A percentile compares a stretch with the other conserved stretches of the same genome.
Conservation (phyloP, 495 filamentous ascomycete species). For the Jackrogersella minutella region DNA sequence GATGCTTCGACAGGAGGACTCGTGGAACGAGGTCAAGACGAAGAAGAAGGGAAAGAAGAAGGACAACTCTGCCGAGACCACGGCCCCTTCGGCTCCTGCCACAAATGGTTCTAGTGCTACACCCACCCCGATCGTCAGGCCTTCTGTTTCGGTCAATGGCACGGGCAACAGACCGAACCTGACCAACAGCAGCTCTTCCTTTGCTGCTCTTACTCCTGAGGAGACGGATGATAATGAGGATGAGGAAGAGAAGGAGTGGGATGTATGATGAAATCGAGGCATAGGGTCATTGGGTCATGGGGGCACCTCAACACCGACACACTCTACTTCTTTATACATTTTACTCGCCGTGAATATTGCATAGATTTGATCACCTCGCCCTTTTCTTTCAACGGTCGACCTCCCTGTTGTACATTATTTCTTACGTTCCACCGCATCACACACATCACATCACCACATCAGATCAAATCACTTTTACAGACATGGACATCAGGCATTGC, state of each 20-base stretch:
- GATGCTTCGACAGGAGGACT: constrained; percentile 68
- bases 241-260: constrained; percentile 59
- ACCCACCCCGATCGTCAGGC: constrained; percentile 40
- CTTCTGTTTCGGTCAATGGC: constrained; percentile 47
- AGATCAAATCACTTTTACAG: not conserved
- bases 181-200: constrained; percentile 51
- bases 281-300: not conserved
- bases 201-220: constrained; percentile 56
- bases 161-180: constrained; percentile 42
- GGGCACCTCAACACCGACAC: not conserved
- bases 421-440: constrained; percentile 1
- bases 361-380: constrained; percentile 21
- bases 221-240: constrained; percentile 49
- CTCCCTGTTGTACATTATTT: constrained; percentile 36
- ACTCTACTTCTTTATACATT: constrained; percentile 37
- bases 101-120: constrained; percentile 37
- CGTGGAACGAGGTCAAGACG: constrained; percentile 79
- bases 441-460: not conserved
- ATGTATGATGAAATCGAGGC: constrained; percentile 47
- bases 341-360: constrained; percentile 36
- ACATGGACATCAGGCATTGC: constrained; percentile 19
- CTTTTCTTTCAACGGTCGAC: constrained; percentile 14
- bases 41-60: constrained; percentile 66
- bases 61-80: constrained; percentile 41
- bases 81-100: constrained; percentile 16